Base-by-base conservation (phyloP, 768 basidiomycete genomes). In the Leccinum sublutescens region DNA sequence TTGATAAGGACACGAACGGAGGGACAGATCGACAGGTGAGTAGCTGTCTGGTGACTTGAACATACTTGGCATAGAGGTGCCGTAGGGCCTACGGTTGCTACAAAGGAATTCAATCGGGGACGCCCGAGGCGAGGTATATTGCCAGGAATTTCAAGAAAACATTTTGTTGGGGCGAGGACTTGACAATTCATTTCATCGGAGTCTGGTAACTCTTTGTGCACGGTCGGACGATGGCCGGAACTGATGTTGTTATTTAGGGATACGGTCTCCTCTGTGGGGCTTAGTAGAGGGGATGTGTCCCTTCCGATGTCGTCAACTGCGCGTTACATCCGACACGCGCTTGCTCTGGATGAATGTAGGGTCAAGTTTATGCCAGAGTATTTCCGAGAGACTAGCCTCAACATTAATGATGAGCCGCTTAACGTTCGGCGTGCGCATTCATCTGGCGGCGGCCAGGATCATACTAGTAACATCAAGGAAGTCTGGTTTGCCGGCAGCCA, bases 281-380 rank as follows among this genome's bases (percentile, higher is more conserved):
- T 82, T 38, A 73, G 84, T 53, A 79, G 54, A 50, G 57, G 79
- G 3, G 76, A 75, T 43, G 72, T 79, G 3, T 64, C 62, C 4
- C 73, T 85, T 2, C 84, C 85, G 0, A 85, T 85, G 67, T 80
- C 80, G 0, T 78, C 75, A 4, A 80, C 79, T 9, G 82, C 84
- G n/a, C 2, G n/a, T 15, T 11, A 4, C 6, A 29, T 50, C 5
- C 27, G 50, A 9, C 50, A 50, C 3, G 50, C 50, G 10, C 50
- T 50, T 10, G 29, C 50, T 50, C 50, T 50, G 5, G 50, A 50
- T 14, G 50, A 50, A 10, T 29, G 25, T 25, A 17, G 50, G 29
- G 50, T 50, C n/a, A 50, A 50, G 3, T 50, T 50, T 8, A 25
- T 31, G n/a, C 50, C 50, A 27, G 50, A 50, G 21, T 31, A 50